phyloP scores from a whole-genome alignment of 352 stramenopile genomes.

The Pythium dissimile region DNA sequence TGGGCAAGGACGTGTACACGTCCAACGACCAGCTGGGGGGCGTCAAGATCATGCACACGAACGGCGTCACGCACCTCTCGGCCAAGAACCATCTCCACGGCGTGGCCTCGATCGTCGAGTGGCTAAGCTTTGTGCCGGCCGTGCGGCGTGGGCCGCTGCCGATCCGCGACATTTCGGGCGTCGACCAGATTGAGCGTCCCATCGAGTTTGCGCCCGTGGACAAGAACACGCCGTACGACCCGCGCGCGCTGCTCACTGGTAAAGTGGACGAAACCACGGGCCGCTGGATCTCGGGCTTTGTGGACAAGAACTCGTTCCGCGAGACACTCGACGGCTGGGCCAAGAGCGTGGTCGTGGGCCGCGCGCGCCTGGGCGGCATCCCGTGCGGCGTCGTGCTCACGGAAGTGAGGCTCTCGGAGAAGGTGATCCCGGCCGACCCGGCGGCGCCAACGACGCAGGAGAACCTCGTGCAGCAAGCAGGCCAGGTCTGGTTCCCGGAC shows the following conservation, averaged over 20 bases:
- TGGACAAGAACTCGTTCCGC: slow-evolving; percentile 98
- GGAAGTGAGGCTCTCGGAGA: slow-evolving; percentile 97
- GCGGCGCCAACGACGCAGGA: slow-evolving; percentile 96
- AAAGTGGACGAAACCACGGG: slow-evolving; percentile 70
- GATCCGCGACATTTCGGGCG: slow-evolving; percentile 79
- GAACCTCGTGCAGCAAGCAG: slow-evolving; percentile 96
- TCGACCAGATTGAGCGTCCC: slow-evolving; percentile 83
- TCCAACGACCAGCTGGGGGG: slow-evolving; percentile 99
- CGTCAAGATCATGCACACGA: slow-evolving; percentile 99
- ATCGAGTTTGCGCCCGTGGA: slow-evolving; percentile 92
- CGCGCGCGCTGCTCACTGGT: slow-evolving; percentile 90
- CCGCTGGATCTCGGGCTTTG: slow-evolving; percentile 92
- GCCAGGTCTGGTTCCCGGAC: slow-evolving; percentile 99
- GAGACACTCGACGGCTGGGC: slow-evolving; percentile 98
- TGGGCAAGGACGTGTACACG: slow-evolving; percentile 99
- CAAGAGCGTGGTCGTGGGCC: slow-evolving; percentile 98
- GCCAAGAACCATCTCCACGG: slow-evolving; percentile 96
- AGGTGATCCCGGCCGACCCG: slow-evolving; percentile 97
- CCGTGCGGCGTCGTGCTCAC: slow-evolving; percentile 98
- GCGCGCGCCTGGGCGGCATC: slow-evolving; percentile 97
- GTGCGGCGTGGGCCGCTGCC: slow-evolving; percentile 78
- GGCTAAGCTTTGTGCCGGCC: slow-evolving; percentile 98
- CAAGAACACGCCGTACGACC: slow-evolving; percentile 95
- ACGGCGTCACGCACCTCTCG: slow-evolving; percentile 98
- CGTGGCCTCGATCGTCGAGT: slow-evolving; percentile 95